Evolutionary conservation across 2,329 filamentous ascomycete species (phyloP), one percentile per base, ranked within the genome.

Genomic region (Cercospora citrullina): DNA sequence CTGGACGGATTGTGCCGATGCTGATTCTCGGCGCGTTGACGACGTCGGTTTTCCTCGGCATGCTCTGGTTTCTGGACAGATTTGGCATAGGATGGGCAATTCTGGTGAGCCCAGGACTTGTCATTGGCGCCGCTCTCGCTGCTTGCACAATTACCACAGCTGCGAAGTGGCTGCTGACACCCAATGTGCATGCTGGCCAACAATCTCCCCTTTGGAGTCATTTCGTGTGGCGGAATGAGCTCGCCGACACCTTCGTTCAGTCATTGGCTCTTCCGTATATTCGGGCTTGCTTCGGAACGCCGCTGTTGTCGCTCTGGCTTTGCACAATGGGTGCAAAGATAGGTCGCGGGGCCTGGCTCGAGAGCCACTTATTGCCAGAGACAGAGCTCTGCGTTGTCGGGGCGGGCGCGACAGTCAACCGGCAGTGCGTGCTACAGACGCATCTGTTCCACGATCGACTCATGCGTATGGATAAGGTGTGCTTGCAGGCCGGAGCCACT

Each of bases 211-310:
- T 65, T 5, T 65, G 63, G 63, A 65, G 63, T 51, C 63, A 65
- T 26, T 65, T 65, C 18, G 63, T 65, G 6, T 65, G 63, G 63
- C 63, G 63, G 12, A 65, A 65, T 28, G 63, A 65, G 55, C 42
- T 65, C 9, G 39, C 63, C 2, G 63, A 65, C 55, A 65, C 63
- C 6, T 65, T 65, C 36, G 63, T 65, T 18, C 63, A 65, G 39
- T 60, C 53, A n/a, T 36, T 65, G 18, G 63, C 57, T 8, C 53
- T 65, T 33, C 63, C 63, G n/a, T 65, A 60, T 31, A 26, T 65
- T 12, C 23, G 59, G 23, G 28, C 39, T 14, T 60, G 55, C 55
- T 60, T 60, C 16, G 63, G 63, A 30, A 63, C 60, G n/a, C 60
- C 60, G n/a, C n/a, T 63, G 16, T 28, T 63, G 30, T 51, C 60